Percentiles rank a stretch among this genome's conserved stretches.
Conservation (phyloP, 1,284 basidiomycete genomes). For the Puccinia novopanici region DNA sequence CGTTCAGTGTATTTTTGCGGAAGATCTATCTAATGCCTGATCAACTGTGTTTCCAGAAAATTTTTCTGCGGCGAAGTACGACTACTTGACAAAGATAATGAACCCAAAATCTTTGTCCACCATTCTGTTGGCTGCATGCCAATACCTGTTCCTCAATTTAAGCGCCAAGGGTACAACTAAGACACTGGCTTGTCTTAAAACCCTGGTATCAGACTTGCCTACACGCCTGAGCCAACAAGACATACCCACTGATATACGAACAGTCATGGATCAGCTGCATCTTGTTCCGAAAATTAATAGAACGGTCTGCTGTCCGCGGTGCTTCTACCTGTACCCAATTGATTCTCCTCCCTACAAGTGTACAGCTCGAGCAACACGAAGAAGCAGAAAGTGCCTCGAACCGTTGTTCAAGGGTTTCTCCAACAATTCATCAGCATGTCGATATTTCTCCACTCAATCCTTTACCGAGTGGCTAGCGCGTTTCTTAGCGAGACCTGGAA, state of each 20-base stretch:
- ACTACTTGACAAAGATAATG: not conserved
- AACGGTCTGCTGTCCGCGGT: slow-evolving; percentile 1
- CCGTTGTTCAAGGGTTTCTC: not conserved
- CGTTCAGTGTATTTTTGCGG: too few species aligned
- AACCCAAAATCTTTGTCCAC: slow-evolving; percentile 2
- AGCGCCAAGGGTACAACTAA: not conserved
- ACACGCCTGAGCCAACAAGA: not conserved
- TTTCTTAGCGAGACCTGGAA: slow-evolving; percentile 13
- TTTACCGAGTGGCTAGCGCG: not conserved
- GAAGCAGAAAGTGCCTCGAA: slow-evolving; percentile 10
- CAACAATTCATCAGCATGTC: not conserved
- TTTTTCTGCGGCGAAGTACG: not conserved
- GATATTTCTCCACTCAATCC: slow-evolving; percentile 18
- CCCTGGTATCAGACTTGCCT: not conserved
- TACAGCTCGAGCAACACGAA: not conserved
- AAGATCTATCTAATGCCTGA: too few species aligned
- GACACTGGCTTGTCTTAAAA: slow-evolving; percentile 1
- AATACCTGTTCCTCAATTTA: slow-evolving; percentile 13
- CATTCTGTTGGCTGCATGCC: slow-evolving; percentile 3
- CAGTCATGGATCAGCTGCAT: not conserved
- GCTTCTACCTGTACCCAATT: slow-evolving; percentile 7
- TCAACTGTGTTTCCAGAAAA: too few species aligned
- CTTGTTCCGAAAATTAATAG: slow-evolving; percentile 5
- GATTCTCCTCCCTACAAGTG: not conserved
- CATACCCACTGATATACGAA: slow-evolving; percentile 5